Conservation (phyloP, 805 yeast species). For the Cyberlindnera veronae region DNA sequence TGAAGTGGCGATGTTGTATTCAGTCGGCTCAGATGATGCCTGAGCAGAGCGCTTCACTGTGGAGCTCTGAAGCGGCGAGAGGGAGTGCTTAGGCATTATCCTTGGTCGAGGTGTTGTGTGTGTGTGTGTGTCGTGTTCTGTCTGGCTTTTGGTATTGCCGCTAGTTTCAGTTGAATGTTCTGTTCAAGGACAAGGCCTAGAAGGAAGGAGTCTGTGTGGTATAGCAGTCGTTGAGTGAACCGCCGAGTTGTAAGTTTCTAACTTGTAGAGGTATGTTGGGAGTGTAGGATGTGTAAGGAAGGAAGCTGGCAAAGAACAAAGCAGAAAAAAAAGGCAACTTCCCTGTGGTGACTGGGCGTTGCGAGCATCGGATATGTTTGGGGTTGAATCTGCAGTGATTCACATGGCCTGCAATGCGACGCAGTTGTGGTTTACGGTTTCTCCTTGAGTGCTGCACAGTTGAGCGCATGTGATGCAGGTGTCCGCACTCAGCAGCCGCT, state of each 20-base stretch:
- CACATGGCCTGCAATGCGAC: slow-evolving; percentile 1
- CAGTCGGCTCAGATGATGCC: slow-evolving; percentile 5
- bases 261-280: too few relatives aligned
- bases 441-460: background rate
- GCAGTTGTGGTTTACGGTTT: slow-evolving; percentile 4
- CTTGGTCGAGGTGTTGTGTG: background rate
- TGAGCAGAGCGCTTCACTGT: slow-evolving; percentile 18
- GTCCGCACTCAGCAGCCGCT: background rate
- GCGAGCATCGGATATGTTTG: slow-evolving; percentile 11
- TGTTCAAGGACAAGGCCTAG: background rate
- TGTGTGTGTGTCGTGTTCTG: background rate
- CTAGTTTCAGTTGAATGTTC: slow-evolving; percentile 9
- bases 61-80: slow-evolving; percentile 15
- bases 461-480: background rate
- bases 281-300: background rate
- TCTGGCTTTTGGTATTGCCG: background rate
- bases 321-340: too few relatives aligned
- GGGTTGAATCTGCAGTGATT: slow-evolving; percentile 7
- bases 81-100: slow-evolving; percentile 21
- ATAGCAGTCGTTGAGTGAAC: too few relatives aligned
- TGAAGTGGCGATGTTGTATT: slow-evolving; percentile 15
- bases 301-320: background rate
- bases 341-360: too few relatives aligned
- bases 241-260: too few relatives aligned
- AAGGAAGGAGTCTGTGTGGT: background rate